phyloP scores from a whole-genome alignment of 768 basidiomycete genomes.

The Collybia sordida region DNA sequence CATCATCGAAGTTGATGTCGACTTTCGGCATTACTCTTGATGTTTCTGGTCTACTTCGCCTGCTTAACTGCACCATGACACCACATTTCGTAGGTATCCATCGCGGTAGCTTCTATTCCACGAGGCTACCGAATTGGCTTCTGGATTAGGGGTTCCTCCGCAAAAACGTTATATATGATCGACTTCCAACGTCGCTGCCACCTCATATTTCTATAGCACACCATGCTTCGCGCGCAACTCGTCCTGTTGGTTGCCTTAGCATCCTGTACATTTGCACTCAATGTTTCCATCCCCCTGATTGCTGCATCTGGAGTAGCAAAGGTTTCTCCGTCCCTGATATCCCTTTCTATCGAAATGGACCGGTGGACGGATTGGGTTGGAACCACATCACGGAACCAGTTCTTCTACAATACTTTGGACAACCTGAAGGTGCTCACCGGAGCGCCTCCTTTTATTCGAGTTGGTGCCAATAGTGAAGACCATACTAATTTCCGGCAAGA shows the following conservation, averaged over 20 bases:
- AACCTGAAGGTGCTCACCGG: slow-evolving; percentile 56
- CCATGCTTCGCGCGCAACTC: not conserved
- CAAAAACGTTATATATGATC: not conserved
- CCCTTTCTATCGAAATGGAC: slow-evolving; percentile 71
- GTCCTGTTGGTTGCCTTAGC: not conserved
- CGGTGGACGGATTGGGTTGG: slow-evolving; percentile 72
- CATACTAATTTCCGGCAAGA: slow-evolving; percentile 53
- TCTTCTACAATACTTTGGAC: slow-evolving; percentile 59
- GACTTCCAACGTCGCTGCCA: not conserved
- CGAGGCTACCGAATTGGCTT: too few species aligned
- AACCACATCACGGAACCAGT: slow-evolving; percentile 47
- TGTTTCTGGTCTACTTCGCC: too few species aligned
- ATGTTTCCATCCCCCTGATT: slow-evolving; percentile 38
- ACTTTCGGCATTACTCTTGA: too few species aligned
- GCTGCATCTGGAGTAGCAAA: slow-evolving; percentile 32
- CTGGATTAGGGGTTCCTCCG: too few species aligned
- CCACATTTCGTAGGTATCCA: too few species aligned
- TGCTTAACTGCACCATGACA: too few species aligned
- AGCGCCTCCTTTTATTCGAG: slow-evolving; percentile 53
- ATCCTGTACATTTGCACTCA: slow-evolving; percentile 3
- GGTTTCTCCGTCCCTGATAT: slow-evolving; percentile 48
- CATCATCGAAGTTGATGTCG: too few species aligned
- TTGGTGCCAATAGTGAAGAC: slow-evolving; percentile 59
- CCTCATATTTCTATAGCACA: too few species aligned
- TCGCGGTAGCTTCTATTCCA: too few species aligned